Conservation (phyloP, 2,329 filamentous ascomycete species). For the Fusarium luffae region DNA sequence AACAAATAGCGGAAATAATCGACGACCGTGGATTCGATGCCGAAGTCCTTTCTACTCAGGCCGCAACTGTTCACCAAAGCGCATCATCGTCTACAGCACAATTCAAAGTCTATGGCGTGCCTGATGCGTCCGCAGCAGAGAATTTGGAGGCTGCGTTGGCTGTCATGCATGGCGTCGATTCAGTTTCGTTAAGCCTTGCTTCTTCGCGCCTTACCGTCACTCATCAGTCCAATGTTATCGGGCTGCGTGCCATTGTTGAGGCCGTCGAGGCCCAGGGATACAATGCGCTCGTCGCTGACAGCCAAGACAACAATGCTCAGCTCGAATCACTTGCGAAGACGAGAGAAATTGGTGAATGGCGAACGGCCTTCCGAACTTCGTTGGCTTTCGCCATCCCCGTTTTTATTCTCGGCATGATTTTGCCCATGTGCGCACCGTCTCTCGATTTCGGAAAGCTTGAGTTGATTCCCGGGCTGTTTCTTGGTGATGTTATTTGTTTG, state of each 20-base stretch:
- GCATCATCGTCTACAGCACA: slow-evolving; percentile 72
- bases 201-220: slow-evolving; percentile 79
- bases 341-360: slow-evolving; percentile 95
- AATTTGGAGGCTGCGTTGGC: slow-evolving; percentile 76
- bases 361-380: slow-evolving; percentile 80
- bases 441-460: slow-evolving; percentile 80
- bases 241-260: slow-evolving; percentile 85
- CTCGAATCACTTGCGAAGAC: slow-evolving; percentile 96
- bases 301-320: slow-evolving; percentile 96
- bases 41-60: slow-evolving; percentile 79
- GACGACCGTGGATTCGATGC: slow-evolving; percentile 93
- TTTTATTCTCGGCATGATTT: slow-evolving; percentile 90
- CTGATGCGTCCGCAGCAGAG: slow-evolving; percentile 76
- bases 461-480: slow-evolving; percentile 79
- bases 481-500: slow-evolving; percentile 88
- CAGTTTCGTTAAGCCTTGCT: slow-evolving; percentile 78
- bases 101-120: slow-evolving; percentile 85
- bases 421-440: slow-evolving; percentile 83
- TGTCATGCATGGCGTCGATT: slow-evolving; percentile 75
- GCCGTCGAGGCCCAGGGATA: slow-evolving; percentile 83
- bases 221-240: slow-evolving; percentile 77
- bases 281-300: slow-evolving; percentile 90
- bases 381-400: slow-evolving; percentile 88
- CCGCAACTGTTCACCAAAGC: slow-evolving; percentile 66
- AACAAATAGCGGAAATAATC: slow-evolving; percentile 83